Evolutionary conservation across 306 rosid species (phyloP).

Genomic region (Castanea crenata): DNA sequence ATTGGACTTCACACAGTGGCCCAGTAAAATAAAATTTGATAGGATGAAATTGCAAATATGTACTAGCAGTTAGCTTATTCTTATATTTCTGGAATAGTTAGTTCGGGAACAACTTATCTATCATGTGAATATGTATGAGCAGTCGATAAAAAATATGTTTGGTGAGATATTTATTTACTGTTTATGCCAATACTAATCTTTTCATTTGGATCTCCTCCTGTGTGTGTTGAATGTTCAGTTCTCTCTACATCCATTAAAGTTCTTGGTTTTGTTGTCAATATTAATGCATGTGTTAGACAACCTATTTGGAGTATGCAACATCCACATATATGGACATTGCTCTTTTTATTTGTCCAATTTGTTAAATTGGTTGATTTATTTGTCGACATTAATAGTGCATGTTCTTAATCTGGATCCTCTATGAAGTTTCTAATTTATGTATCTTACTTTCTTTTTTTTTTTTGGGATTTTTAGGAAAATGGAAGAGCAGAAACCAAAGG

Average conservation of each 20-base stretch:
- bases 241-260: not conserved
- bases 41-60: no score
- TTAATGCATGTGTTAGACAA: not conserved
- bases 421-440: slow-evolving; percentile 5
- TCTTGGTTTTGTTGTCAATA: not conserved
- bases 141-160: not conserved
- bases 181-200: not conserved
- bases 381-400: not conserved
- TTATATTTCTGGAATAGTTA: not conserved
- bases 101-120: not conserved
- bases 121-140: not conserved
- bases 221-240: not conserved
- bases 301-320: not conserved
- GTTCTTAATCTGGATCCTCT: slow-evolving; percentile 3
- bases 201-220: not conserved
- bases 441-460: not conserved
- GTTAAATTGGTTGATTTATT: not conserved
- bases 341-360: not conserved
- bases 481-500: slow-evolving; percentile 95
- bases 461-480: slow-evolving; percentile 54
- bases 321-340: not conserved
- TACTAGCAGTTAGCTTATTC: not conserved
- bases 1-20: no score
- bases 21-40: no score
- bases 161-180: not conserved